These are phyloP conservation scores for Nemania abortiva DNA, from an alignment of 2,329 filamentous ascomycete species.

Conservation along the genomic window DNA sequence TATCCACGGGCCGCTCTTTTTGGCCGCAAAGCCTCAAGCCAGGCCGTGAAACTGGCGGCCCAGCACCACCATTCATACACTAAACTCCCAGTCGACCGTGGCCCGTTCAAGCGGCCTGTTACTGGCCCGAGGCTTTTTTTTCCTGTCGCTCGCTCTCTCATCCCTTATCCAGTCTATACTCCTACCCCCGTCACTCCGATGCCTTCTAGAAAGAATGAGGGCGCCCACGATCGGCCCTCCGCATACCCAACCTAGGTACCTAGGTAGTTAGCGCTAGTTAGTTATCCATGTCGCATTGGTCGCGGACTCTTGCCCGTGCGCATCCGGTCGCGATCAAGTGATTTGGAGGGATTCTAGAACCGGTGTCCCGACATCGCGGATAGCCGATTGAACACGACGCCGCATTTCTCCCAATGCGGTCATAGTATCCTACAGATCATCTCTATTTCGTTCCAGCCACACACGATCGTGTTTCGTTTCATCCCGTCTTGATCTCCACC, in stretches of 20 bases:
- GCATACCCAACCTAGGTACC: not conserved
- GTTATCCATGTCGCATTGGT: constrained; percentile 1
- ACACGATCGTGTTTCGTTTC: not conserved
- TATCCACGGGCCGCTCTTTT: constrained; percentile 44
- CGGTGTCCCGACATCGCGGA: constrained; percentile 39
- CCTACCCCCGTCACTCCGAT: constrained; percentile 7
- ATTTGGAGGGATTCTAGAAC: constrained; percentile 30
- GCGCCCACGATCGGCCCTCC: constrained; percentile 37
- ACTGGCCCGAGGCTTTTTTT: constrained; percentile 41
- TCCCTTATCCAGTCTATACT: not conserved
- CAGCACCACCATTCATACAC: constrained; percentile 38
- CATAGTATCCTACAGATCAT: constrained; percentile 13
- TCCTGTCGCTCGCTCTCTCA: constrained; percentile 14
- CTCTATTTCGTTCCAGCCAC: constrained; percentile 13
- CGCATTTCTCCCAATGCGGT: constrained; percentile 28
- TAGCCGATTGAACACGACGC: constrained; percentile 29
- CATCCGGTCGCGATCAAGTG: constrained; percentile 41
- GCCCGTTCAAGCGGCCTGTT: constrained; percentile 47
- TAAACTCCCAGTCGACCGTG: constrained; percentile 33
- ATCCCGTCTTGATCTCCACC: constrained; percentile 12
- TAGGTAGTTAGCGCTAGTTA: no score
- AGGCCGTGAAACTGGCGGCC: constrained; percentile 41
- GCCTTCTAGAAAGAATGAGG: constrained; percentile 45
- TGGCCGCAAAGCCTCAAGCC: constrained; percentile 49
- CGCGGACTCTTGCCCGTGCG: constrained; percentile 33